Conservation (phyloP, 2,329 filamentous ascomycete genomes). For the Cryphonectria naterciae region DNA sequence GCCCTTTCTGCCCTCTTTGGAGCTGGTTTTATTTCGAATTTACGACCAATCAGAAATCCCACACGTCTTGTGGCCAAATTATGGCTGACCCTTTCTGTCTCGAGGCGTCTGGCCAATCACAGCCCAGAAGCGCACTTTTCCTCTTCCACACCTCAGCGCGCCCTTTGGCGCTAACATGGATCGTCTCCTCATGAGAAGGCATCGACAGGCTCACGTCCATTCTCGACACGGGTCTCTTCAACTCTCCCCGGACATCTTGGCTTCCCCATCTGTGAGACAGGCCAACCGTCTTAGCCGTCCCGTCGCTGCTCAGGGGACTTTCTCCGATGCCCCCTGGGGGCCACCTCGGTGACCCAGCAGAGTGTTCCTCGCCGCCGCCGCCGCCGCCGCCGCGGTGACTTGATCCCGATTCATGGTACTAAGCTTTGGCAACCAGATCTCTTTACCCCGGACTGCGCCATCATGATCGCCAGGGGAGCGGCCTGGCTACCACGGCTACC, state of each 20-base stretch:
- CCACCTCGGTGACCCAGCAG: conserved; percentile 22
- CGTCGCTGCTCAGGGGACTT: conserved; percentile 10
- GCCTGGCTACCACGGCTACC: conserved; percentile 5
- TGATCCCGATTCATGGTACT: conserved; percentile 11
- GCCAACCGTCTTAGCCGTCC: conserved; percentile 18
- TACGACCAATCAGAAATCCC: conserved; percentile 31
- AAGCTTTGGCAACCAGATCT: conserved; percentile 23
- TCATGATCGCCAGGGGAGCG: conserved; percentile 29
- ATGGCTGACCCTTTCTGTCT: conserved; percentile 27
- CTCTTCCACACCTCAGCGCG: conserved; percentile 33
- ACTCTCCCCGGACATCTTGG: conserved; percentile 28
- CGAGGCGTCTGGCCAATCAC: conserved; percentile 33
- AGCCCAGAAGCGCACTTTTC: conserved; percentile 30
- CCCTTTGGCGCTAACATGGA: conserved; percentile 34
- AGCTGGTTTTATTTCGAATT: conserved; percentile 28
- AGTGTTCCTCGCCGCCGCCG: conserved; percentile 15
- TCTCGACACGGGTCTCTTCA: conserved; percentile 27
- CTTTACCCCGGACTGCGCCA: conserved; percentile 26
- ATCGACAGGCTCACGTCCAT: conserved; percentile 40
- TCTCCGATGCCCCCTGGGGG: conserved; percentile 12
- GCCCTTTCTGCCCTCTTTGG: conserved; percentile 12
- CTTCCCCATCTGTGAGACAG: conserved; percentile 27
- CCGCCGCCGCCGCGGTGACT: conserved; percentile 1
- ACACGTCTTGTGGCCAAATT: conserved; percentile 21
- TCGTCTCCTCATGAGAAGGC: conserved; percentile 29